These are phyloP conservation scores for Vigna radiata DNA, from an alignment of 306 rosid species.

Conservation along the genomic window DNA sequence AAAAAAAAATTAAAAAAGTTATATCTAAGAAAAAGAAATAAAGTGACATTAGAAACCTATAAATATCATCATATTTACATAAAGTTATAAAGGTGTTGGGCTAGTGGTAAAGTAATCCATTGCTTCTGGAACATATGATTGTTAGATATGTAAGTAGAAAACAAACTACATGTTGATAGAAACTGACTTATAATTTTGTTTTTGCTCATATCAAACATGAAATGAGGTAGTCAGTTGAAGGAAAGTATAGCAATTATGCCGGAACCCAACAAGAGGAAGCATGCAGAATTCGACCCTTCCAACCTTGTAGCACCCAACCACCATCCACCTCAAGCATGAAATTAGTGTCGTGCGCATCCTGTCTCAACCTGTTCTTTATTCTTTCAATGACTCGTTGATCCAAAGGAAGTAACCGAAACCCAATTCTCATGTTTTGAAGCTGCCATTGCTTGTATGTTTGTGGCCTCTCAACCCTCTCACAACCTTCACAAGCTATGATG, in stretches of 20 bases:
- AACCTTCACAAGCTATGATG: conserved; percentile 71
- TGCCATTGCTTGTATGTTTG: conserved; percentile 75
- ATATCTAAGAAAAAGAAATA: no score
- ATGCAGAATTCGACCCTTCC: conserved; percentile 66
- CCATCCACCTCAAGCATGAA: conserved; percentile 56
- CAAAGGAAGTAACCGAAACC: conserved; percentile 58
- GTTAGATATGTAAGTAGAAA: background rate
- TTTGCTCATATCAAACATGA: no score
- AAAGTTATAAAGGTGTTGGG: no score
- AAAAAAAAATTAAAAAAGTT: no score
- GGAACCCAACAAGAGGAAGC: conserved; percentile 76
- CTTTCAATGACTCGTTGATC: conserved; percentile 44
- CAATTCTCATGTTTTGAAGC: conserved; percentile 50
- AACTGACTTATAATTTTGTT: background rate
- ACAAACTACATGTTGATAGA: background rate
- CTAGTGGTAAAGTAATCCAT: no score
- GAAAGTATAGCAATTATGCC: background rate
- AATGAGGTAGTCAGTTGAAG: no score
- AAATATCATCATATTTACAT: no score
- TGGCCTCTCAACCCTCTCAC: conserved; percentile 69
- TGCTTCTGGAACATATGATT: background rate
- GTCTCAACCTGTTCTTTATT: conserved; percentile 45
- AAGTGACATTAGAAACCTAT: no score
- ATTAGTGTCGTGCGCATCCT: conserved; percentile 49
- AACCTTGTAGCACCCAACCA: conserved; percentile 73